Conservation (phyloP, 129 eudicot genomes). For the Pseudognaphalium luteoalbum region DNA sequence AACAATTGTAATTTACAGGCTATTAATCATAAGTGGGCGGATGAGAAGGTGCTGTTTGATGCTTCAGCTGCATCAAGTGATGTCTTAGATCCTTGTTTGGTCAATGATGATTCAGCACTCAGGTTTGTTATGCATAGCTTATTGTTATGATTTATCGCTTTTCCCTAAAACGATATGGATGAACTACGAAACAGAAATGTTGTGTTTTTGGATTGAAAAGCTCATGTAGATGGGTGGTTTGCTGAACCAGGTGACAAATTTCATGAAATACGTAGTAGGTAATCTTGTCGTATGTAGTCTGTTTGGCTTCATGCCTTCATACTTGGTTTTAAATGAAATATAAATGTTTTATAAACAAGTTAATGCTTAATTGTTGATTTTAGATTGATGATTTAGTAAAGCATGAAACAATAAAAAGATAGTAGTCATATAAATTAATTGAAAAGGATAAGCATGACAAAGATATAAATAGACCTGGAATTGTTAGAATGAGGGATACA, state of each 20-base stretch:
- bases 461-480: too few relatives aligned
- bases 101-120: neutral
- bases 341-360: too few relatives aligned
- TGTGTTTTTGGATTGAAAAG: neutral
- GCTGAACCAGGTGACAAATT: neutral
- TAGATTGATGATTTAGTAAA: too few relatives aligned
- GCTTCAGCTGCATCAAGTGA: conserved; percentile 22
- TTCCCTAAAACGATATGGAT: neutral
- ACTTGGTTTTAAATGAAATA: too few relatives aligned
- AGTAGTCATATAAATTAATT: too few relatives aligned
- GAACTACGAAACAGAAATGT: neutral
- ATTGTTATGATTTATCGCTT: neutral
- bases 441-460: too few relatives aligned
- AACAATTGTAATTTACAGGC: conserved; percentile 13
- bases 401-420: too few relatives aligned
- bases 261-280: neutral
- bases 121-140: neutral
- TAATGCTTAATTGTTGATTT: too few relatives aligned
- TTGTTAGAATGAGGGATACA: too few relatives aligned
- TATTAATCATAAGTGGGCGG: conserved; percentile 7
- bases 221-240: neutral
- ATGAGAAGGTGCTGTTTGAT: conserved; percentile 9
- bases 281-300: neutral
- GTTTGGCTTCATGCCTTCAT: neutral
- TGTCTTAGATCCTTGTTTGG: neutral